A percentile compares a stretch with the other conserved stretches of the same genome.
These are phyloP conservation scores for Clavariopsis aquatica DNA, from an alignment of 495 filamentous ascomycete species.

Conservation along the genomic window DNA sequence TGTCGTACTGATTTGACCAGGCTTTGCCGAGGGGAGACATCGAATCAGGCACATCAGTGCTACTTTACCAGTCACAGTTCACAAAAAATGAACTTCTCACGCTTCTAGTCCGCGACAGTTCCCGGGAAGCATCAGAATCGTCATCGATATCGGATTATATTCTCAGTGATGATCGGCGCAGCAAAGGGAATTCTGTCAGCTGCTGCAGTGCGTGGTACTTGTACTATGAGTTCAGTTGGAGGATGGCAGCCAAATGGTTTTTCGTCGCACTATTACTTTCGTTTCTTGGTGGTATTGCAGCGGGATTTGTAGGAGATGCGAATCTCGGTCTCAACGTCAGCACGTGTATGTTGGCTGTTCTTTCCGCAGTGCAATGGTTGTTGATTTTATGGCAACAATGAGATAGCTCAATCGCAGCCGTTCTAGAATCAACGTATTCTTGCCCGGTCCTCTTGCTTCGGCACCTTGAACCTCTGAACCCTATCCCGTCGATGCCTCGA, in stretches of 20 bases:
- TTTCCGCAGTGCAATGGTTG: slow-evolving; percentile 1
- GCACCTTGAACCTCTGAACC: slow-evolving; percentile 1
- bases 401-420: slow-evolving; percentile 1
- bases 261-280: slow-evolving; percentile 1
- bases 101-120: not conserved
- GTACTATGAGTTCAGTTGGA: not conserved
- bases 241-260: slow-evolving; percentile 1
- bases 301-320: slow-evolving; percentile 1
- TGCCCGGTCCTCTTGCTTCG: slow-evolving; percentile 1
- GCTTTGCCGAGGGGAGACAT: not conserved
- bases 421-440: slow-evolving; percentile 1
- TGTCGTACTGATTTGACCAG: slow-evolving; percentile 1
- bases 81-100: slow-evolving; percentile 1
- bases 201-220: slow-evolving; percentile 1
- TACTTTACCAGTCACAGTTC: slow-evolving; percentile 1
- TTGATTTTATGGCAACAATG: slow-evolving; percentile 3
- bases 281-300: not conserved
- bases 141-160: slow-evolving; percentile 3
- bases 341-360: slow-evolving; percentile 1
- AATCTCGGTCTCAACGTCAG: slow-evolving; percentile 1
- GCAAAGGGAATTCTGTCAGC: slow-evolving; percentile 1
- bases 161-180: slow-evolving; percentile 1
- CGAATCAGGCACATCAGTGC: slow-evolving; percentile 1
- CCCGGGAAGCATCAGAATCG: slow-evolving; percentile 1
- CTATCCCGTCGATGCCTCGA: slow-evolving; percentile 1